Evolutionary conservation across 1,284 basidiomycete genomes (phyloP).

Genomic region (Termitomyces sp.): DNA sequence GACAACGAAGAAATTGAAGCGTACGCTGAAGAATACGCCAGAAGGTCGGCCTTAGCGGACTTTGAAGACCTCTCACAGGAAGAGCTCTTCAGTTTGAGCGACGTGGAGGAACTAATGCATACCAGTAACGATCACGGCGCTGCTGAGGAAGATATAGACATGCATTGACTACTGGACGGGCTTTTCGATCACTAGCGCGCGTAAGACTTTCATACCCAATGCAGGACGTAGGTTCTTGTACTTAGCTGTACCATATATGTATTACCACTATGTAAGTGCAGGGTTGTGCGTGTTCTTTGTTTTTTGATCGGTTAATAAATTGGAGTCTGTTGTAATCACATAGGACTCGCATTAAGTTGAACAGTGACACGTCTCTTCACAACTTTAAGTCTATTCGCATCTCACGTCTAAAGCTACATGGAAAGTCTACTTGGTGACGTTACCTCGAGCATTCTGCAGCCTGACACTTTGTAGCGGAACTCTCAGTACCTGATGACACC

Average conservation of each 20-base stretch:
- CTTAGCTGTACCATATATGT: neutral
- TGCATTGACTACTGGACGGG: conserved; percentile 5
- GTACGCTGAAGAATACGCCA: conserved; percentile 49
- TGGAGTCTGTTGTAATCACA: neutral
- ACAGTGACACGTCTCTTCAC: neutral
- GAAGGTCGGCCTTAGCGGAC: conserved; percentile 38
- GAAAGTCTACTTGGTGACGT: neutral
- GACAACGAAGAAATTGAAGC: conserved; percentile 54
- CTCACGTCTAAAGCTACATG: conserved; percentile 6
- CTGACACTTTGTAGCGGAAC: neutral
- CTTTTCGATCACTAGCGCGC: no score
- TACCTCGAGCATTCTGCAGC: neutral
- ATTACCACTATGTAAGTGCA: neutral
- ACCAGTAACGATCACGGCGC: neutral
- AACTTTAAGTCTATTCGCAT: conserved; percentile 2
- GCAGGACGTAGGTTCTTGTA: neutral
- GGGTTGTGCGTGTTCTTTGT: neutral
- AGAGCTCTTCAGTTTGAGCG: conserved; percentile 30
- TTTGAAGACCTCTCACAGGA: conserved; percentile 45
- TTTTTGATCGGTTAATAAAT: neutral
- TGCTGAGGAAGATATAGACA: conserved; percentile 15
- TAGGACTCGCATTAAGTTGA: neutral
- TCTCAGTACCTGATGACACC: neutral
- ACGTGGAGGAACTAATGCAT: conserved; percentile 22
- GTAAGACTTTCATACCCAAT: neutral